Evolutionary conservation across 345 rosid species (phyloP).

Genomic region (Pugionium cornutum): DNA sequence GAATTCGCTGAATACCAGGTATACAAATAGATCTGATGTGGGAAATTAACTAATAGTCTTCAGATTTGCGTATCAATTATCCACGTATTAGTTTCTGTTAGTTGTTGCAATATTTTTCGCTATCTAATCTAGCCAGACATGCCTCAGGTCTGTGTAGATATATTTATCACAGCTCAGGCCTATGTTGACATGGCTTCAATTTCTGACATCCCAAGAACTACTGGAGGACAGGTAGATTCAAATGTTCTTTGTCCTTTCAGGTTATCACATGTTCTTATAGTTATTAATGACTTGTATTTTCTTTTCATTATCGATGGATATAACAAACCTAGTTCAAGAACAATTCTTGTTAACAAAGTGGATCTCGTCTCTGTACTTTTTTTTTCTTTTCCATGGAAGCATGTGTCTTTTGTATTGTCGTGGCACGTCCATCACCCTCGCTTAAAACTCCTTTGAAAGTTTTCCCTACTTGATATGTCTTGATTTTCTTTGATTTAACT

Average conservation of each 20-base stretch:
- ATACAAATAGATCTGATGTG: conserved; percentile 24
- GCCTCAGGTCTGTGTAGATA: conserved; percentile 91
- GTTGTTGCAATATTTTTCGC: conserved; percentile 8
- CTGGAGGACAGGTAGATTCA: conserved; percentile 91
- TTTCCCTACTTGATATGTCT: no score
- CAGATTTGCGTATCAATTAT: conserved; percentile 18
- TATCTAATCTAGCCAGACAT: conserved; percentile 21
- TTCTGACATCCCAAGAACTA: conserved; percentile 84
- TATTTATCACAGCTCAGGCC: conserved; percentile 83
- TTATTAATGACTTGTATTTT: conserved; percentile 2
- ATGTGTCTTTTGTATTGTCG: not conserved
- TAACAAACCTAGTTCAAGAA: no score
- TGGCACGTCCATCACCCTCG: no score
- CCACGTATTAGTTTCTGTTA: conserved; percentile 5
- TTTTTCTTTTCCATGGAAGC: conserved; percentile 5
- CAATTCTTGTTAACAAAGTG: not conserved
- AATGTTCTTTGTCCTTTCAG: conserved; percentile 10
- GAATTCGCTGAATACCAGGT: conserved; percentile 99
- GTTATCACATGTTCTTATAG: conserved; percentile 2
- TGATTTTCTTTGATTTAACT: conserved; percentile 15
- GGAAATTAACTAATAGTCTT: not conserved
- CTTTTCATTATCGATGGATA: conserved; percentile 8
- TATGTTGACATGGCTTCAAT: conserved; percentile 91
- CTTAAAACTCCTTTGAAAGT: no score
- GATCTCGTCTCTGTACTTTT: not conserved